A percentile compares a stretch with the other conserved stretches of the same genome.
These are phyloP conservation scores for Przewalskia tangutica DNA, from an alignment of 257 asterid species.

Conservation along the genomic window DNA sequence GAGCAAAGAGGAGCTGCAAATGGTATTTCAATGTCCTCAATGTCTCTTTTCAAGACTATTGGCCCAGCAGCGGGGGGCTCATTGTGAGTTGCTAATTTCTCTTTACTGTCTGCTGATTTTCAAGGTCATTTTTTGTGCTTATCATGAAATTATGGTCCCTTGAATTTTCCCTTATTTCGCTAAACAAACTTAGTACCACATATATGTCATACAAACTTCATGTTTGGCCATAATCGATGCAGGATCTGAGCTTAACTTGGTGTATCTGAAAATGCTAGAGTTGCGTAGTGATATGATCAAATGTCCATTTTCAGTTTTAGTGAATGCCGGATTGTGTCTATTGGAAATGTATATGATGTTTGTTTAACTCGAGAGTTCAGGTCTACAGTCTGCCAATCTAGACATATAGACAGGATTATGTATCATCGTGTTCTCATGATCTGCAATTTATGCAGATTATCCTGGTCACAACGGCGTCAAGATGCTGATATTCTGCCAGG, in stretches of 20 bases:
- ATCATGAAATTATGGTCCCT: background rate
- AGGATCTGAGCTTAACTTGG: background rate
- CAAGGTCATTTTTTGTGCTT: background rate
- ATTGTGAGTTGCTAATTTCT: constrained; percentile 33
- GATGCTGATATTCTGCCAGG: constrained; percentile 56
- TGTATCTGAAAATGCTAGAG: background rate
- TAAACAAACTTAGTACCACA: background rate
- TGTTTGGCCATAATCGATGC: background rate
- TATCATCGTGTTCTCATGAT: background rate
- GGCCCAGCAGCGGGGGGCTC: constrained; percentile 82
- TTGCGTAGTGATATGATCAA: background rate
- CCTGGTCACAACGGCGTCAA: constrained; percentile 71
- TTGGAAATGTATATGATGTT: background rate
- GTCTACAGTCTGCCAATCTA: background rate
- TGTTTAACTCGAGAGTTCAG: background rate
- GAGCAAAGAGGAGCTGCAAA: constrained; percentile 90
- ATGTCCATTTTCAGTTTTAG: background rate
- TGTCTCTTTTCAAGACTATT: constrained; percentile 62
- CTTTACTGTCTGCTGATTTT: background rate
- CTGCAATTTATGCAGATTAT: constrained; percentile 38
- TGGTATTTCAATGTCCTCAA: constrained; percentile 62
- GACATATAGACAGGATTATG: background rate
- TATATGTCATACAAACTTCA: background rate
- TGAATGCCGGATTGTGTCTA: background rate
- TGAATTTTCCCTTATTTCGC: background rate